Evolutionary conservation across 768 basidiomycete genomes (phyloP).

Genomic region (Scleroderma citrinum): DNA sequence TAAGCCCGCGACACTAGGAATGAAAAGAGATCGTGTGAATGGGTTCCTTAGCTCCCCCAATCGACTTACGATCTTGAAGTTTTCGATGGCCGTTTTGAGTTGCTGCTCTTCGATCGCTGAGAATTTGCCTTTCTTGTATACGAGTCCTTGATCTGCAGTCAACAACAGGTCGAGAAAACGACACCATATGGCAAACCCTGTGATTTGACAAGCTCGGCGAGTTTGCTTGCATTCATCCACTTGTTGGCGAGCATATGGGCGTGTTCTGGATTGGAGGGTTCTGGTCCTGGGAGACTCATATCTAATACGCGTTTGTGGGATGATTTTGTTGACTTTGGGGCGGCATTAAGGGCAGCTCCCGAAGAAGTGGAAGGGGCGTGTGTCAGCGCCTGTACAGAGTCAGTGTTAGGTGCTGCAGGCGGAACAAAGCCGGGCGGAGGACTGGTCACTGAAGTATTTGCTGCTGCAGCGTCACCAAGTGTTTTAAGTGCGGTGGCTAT

Average conservation of each 20-base stretch:
- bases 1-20: slow-evolving; percentile 44
- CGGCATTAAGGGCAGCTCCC: slow-evolving; percentile 36
- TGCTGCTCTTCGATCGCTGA: slow-evolving; percentile 72
- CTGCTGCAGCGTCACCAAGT: slow-evolving; percentile 50
- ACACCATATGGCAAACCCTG: slow-evolving; percentile 43
- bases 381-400: slow-evolving; percentile 30
- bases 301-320: slow-evolving; percentile 36
- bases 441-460: slow-evolving; percentile 27
- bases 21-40: not conserved
- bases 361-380: slow-evolving; percentile 38
- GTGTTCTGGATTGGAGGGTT: slow-evolving; percentile 48
- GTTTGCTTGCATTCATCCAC: slow-evolving; percentile 67
- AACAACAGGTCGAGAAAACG: not conserved
- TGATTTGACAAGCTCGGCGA: slow-evolving; percentile 60
- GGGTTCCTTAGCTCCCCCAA: no score
- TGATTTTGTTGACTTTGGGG: slow-evolving; percentile 31
- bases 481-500: slow-evolving; percentile 62
- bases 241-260: slow-evolving; percentile 68
- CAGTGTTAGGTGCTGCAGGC: slow-evolving; percentile 14
- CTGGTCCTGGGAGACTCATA: slow-evolving; percentile 37
- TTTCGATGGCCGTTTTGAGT: slow-evolving; percentile 56
- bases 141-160: slow-evolving; percentile 47
- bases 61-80: slow-evolving; percentile 49
- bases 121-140: slow-evolving; percentile 86
- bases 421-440: slow-evolving; percentile 15